Evolutionary conservation across 2,329 filamentous ascomycete species (phyloP).

Genomic region (Alternaria ventricosa): DNA sequence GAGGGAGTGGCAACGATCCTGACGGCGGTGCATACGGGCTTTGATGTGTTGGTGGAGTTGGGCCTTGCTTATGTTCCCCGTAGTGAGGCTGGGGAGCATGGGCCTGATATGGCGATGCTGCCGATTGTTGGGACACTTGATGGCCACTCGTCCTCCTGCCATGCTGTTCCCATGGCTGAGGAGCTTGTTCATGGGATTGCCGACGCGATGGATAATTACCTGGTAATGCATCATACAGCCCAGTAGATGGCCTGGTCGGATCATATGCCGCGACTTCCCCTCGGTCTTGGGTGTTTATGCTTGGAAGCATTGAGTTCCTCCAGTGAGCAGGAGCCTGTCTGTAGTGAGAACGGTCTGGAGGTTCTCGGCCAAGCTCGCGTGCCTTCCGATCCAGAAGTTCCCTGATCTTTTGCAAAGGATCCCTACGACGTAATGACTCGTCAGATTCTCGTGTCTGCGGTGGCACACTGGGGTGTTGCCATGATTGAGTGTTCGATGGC

Average conservation of each 20-base stretch:
- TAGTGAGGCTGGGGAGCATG: conserved; percentile 34
- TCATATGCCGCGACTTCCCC: conserved; percentile 30
- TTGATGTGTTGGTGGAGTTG: conserved; percentile 34
- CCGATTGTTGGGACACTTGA: conserved; percentile 31
- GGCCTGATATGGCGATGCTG: conserved; percentile 31
- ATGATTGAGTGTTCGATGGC: conserved; percentile 18
- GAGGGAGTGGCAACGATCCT: conserved; percentile 30
- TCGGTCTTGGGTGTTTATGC: conserved; percentile 22
- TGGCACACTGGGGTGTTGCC: conserved; percentile 21
- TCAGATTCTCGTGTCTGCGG: conserved; percentile 27
- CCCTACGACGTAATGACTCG: conserved; percentile 31
- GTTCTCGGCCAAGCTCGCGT: conserved; percentile 25
- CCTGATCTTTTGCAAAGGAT: conserved; percentile 35
- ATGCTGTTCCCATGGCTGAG: conserved; percentile 36
- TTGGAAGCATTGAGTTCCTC: background rate
- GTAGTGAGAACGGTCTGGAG: conserved; percentile 25
- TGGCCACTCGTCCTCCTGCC: conserved; percentile 38
- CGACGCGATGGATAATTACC: conserved; percentile 29
- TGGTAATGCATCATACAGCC: conserved; percentile 30
- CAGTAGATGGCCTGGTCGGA: conserved; percentile 30
- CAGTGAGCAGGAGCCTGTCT: conserved; percentile 1
- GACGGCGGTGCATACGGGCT: conserved; percentile 41
- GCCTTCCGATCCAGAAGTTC: conserved; percentile 37
- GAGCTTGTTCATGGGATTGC: conserved; percentile 32
- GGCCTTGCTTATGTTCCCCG: conserved; percentile 27